Evolutionary conservation across 108 stramenopile species (phyloP), one percentile per base, ranked within the genome.

Genomic region (Skeletonema marinoi): DNA sequence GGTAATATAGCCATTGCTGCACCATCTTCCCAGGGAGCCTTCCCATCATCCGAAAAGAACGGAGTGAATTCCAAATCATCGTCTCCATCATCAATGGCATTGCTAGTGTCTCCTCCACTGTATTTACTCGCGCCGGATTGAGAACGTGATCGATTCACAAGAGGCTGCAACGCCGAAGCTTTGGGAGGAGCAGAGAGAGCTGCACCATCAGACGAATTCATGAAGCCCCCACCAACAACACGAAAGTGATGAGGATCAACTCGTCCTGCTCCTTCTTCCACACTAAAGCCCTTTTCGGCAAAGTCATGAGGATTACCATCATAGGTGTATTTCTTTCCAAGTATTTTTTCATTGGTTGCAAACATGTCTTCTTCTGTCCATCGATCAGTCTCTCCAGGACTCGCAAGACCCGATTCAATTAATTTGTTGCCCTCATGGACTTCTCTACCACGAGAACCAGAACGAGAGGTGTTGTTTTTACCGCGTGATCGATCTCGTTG

Each of bases 321-420:
- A 62, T 96, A 96, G 4, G 86, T 87, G 12, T 91, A 82, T 33
- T 91, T 88, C 13, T 84, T 77, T 0, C 95, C 95, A 7, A 78
- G 36, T 54, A 91, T 46, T 64, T 78, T 56, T 76, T 92, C 92
- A 70, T 96, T 96, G 29, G 83, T 84, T 21, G 75, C 71, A 69
- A 96, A 94, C 95, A 96, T 96, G 19, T 96, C 95, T 65, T 89
- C 89, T 69, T 88, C 95, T 5, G 90, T 85, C 95, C 95, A 96
- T 32, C 93, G 79, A 68, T 75, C 73, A 6, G 71, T 48, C 46
- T 91, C 88, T 10, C 89, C 93, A 6, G 82, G 80, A 32, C 69
- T 58, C 6, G 88, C 85, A 2, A 92, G 68, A 31, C 90, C 92
- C 0, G 89, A 74, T 62, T 71, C 79, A 3, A 88, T 81, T 29